A percentile compares a stretch with the other conserved stretches of the same genome.
These are phyloP conservation scores for Zymoseptoria pseudotritici DNA, from an alignment of 2,329 filamentous ascomycete species.

Conservation along the genomic window DNA sequence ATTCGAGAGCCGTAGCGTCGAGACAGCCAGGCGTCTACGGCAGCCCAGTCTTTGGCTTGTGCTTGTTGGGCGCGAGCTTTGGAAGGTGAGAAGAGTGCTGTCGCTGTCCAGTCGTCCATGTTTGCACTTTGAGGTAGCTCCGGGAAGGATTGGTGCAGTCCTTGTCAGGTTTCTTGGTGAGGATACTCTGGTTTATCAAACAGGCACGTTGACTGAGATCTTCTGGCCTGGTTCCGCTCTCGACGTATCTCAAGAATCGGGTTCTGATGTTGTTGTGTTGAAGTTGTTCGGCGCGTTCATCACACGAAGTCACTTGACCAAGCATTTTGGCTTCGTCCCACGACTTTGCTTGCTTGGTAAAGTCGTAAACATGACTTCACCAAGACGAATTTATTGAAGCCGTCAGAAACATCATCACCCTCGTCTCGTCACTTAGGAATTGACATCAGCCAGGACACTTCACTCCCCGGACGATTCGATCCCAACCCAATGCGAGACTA, in stretches of 20 bases:
- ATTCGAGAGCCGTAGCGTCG: slow-evolving; percentile 58
- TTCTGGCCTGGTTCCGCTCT: neutral
- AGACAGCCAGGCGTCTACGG: slow-evolving; percentile 75
- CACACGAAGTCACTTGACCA: neutral
- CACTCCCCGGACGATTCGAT: neutral
- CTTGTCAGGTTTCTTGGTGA: neutral
- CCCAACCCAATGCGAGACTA: slow-evolving; percentile 15
- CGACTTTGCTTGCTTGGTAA: neutral
- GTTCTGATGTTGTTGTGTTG: neutral
- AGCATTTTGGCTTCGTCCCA: neutral
- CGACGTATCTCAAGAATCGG: too few relatives aligned
- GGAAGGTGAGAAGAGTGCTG: slow-evolving; percentile 51
- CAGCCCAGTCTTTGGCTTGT: slow-evolving; percentile 84
- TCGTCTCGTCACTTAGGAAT: neutral
- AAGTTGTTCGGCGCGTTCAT: neutral
- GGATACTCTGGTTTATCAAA: neutral
- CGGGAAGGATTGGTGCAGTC: neutral
- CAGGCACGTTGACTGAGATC: too few relatives aligned
- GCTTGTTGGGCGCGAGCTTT: slow-evolving; percentile 68
- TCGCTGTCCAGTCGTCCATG: slow-evolving; percentile 29
- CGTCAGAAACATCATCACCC: neutral
- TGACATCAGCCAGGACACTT: neutral
- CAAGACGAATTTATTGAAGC: neutral
- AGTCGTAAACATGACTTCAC: neutral
- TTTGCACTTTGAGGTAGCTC: slow-evolving; percentile 6